phyloP scores from a whole-genome alignment of 768 basidiomycete species.

The Termitomyces bulborhizus region DNA sequence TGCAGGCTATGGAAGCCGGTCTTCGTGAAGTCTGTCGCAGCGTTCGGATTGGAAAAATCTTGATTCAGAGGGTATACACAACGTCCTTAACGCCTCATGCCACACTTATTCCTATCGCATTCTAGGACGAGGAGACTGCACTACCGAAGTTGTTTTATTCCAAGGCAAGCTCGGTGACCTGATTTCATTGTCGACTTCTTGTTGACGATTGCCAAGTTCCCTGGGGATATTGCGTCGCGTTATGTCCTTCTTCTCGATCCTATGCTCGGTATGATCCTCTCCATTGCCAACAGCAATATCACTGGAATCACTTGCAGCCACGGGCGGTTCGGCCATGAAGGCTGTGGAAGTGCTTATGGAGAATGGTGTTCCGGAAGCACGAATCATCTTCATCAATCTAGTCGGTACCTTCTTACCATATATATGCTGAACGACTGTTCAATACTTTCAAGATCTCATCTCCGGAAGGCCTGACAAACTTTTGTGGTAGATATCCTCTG shows the following conservation, averaged over 20 bases:
- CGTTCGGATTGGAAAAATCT: slow-evolving; percentile 94
- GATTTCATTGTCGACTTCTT: background rate
- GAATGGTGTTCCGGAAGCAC: slow-evolving; percentile 88
- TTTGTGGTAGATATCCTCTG: slow-evolving; percentile 69
- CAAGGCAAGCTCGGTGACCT: slow-evolving; percentile 42
- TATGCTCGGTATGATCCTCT: slow-evolving; percentile 73
- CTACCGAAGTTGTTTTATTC: slow-evolving; percentile 91
- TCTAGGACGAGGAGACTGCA: slow-evolving; percentile 90
- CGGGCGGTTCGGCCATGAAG: slow-evolving; percentile 96
- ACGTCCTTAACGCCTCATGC: background rate
- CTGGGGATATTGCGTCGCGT: slow-evolving; percentile 84
- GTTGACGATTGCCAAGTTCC: slow-evolving; percentile 50
- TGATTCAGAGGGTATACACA: slow-evolving; percentile 81
- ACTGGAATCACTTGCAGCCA: slow-evolving; percentile 41
- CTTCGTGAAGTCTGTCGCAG: slow-evolving; percentile 92
- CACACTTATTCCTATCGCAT: background rate
- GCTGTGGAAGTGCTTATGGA: slow-evolving; percentile 92
- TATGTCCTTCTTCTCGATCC: slow-evolving; percentile 95
- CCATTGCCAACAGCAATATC: background rate
- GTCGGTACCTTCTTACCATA: slow-evolving; percentile 31
- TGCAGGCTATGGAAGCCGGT: slow-evolving; percentile 94
- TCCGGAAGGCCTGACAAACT: slow-evolving; percentile 82
- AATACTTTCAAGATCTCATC: slow-evolving; percentile 60
- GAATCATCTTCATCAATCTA: slow-evolving; percentile 92
- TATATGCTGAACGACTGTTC: background rate